Evolutionary conservation across 1,284 basidiomycete genomes (phyloP), one percentile per base, ranked within the genome.

Genomic region (Tylopilus orsonianus): DNA sequence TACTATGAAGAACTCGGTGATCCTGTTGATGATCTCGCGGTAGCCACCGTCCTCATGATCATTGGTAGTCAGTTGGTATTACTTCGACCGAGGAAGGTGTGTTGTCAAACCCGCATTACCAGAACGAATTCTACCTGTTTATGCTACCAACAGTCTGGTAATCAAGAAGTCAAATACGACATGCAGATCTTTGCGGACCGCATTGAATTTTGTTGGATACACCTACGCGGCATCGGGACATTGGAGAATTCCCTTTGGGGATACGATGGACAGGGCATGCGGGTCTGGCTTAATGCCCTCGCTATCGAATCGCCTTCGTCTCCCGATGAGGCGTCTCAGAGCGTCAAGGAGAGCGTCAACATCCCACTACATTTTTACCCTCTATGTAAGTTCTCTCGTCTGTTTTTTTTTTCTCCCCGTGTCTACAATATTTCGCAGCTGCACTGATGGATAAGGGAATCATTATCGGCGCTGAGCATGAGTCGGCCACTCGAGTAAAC

Each of bases 391-490:
- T 75, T 22, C 13, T 26, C 48, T 44, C 20, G 12, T 48, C 41
- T 46, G 38, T 9, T 32, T 35, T 8, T 32, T 36, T n/a, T 50
- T 34, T 46, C 14, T 30, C 33, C 42, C 33, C 38, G 44, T 37
- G 20, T 44, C 49, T 22, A 57, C 41, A 30, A 16, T 19, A 20
- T 34, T 27, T 37, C 36, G 12, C 55, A 96, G 93, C 94, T 51
- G 93, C 97, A 5, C 77, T 99, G 18, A 96, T 99, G 90, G 94
- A 98, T 66, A 98, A 97, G 65, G 97, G 95, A 0, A 97, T 99
- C 57, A 92, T 99, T 54, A 94, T 99, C 48, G 97, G 96, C 8
- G 91, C 91, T 32, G 94, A 98, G 59, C 84, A 95, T 47, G 93
- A 97, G 65, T 81, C 84, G 2, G 87, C 84, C 2, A 75, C 87